phyloP scores from a whole-genome alignment of 305 asterid genomes.

The Fraxinus sp. region DNA sequence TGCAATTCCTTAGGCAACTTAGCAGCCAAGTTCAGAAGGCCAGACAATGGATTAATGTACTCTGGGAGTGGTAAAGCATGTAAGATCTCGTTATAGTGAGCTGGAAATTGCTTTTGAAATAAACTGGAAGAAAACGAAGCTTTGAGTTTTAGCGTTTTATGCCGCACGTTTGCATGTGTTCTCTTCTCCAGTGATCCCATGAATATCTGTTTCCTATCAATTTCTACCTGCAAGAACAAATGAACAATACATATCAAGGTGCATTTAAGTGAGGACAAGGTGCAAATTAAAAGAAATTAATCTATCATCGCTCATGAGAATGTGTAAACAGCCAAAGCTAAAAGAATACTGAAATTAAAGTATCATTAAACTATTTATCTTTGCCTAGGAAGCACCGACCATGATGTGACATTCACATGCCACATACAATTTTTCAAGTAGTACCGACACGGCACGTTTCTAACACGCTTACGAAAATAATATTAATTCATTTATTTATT shows the following conservation, averaged over 20 bases:
- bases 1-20: slow-evolving; percentile 64
- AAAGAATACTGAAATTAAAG: neutral
- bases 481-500: neutral
- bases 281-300: slow-evolving; percentile 2
- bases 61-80: slow-evolving; percentile 77
- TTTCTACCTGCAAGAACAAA: slow-evolving; percentile 66
- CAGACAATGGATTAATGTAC: slow-evolving; percentile 72
- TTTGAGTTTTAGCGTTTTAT: slow-evolving; percentile 62
- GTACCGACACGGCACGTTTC: neutral
- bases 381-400: neutral
- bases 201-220: slow-evolving; percentile 59
- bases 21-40: slow-evolving; percentile 74
- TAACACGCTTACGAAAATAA: neutral
- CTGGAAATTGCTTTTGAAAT: slow-evolving; percentile 77
- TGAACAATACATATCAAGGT: neutral
- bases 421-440: neutral
- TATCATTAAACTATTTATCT: neutral
- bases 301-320: neutral
- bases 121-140: slow-evolving; percentile 78
- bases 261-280: slow-evolving; percentile 15
- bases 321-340: slow-evolving; percentile 1
- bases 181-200: slow-evolving; percentile 78
- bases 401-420: neutral
- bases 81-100: slow-evolving; percentile 67
- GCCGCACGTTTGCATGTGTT: slow-evolving; percentile 63